Evolutionary conservation across 306 rosid species (phyloP).

Genomic region (Macrotyloma uniflorum): DNA sequence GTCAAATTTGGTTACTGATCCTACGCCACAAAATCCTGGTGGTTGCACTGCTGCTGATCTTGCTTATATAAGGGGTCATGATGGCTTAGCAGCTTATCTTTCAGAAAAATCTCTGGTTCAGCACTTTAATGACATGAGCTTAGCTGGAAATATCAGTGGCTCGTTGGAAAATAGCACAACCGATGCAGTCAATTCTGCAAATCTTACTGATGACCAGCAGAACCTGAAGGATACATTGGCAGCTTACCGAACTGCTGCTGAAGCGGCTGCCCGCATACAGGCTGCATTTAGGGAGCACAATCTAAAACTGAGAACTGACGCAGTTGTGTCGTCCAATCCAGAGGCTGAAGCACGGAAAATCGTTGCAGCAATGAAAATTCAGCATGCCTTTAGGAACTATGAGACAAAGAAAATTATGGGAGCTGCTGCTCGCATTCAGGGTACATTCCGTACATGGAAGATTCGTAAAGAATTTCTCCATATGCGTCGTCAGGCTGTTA

Average conservation of each 20-base stretch:
- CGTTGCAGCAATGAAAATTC: conserved; percentile 95
- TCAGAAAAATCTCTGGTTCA: conserved; percentile 85
- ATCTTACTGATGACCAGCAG: conserved; percentile 74
- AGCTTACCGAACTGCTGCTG: conserved; percentile 88
- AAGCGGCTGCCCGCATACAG: conserved; percentile 95
- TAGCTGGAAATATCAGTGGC: conserved; percentile 90
- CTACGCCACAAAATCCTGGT: conserved; percentile 71
- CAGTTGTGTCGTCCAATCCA: conserved; percentile 54
- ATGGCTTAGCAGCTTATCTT: conserved; percentile 91
- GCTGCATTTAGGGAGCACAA: conserved; percentile 82
- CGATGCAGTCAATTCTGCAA: conserved; percentile 51
- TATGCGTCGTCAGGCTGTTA: conserved; percentile 78
- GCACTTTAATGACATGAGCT: conserved; percentile 81
- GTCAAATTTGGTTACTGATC: conserved; percentile 96
- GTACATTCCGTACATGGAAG: conserved; percentile 87
- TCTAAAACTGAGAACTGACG: conserved; percentile 58
- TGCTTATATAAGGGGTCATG: conserved; percentile 69
- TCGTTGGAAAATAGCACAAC: conserved; percentile 57
- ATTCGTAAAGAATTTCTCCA: conserved; percentile 75
- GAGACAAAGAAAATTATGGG: conserved; percentile 61
- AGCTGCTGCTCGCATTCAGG: conserved; percentile 91
- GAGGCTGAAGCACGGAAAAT: conserved; percentile 84
- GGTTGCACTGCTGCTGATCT: conserved; percentile 85
- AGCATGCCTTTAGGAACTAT: conserved; percentile 81
- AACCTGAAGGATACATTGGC: conserved; percentile 73